These are phyloP conservation scores for Dioscorea zingiberensis DNA, from an alignment of 106 monocot genomes.

Conservation along the genomic window DNA sequence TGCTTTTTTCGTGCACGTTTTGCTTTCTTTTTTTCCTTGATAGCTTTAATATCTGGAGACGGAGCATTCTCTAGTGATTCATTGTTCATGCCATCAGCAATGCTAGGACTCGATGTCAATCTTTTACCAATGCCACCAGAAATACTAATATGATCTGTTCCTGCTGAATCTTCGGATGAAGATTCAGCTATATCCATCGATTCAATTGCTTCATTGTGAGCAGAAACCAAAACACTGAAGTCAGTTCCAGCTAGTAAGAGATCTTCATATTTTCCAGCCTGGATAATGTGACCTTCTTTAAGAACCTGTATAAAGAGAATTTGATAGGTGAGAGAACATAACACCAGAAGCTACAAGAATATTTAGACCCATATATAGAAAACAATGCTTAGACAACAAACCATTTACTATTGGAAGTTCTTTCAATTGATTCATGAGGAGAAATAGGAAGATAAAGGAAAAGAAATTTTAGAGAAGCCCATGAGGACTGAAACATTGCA, in stretches of 20 bases:
- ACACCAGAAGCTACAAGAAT: not conserved
- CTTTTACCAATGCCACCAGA: conserved; percentile 20
- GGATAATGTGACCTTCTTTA: conserved; percentile 82
- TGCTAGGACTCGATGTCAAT: conserved; percentile 40
- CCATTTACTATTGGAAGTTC: too few relatives aligned
- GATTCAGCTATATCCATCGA: conserved; percentile 75
- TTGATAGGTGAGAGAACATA: too few relatives aligned
- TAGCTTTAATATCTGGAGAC: conserved; percentile 32
- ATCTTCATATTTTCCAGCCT: conserved; percentile 92
- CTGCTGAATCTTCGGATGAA: conserved; percentile 36
- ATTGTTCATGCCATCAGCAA: conserved; percentile 32
- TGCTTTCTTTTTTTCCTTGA: conserved; percentile 86
- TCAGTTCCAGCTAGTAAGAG: conserved; percentile 94
- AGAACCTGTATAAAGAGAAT: conserved; percentile 72
- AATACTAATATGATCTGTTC: conserved; percentile 11
- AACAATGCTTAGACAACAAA: too few relatives aligned
- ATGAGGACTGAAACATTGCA: too few relatives aligned
- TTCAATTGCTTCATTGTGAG: conserved; percentile 96
- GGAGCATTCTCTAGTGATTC: conserved; percentile 28
- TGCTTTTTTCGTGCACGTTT: conserved; percentile 71
- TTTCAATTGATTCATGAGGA: too few relatives aligned
- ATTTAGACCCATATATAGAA: not conserved
- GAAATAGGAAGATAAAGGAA: too few relatives aligned
- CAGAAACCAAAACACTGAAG: conserved; percentile 85
- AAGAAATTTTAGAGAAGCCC: too few relatives aligned